Percentiles rank a stretch among this genome's conserved stretches.
Conservation (phyloP, 2,329 filamentous ascomycete species). For the Elsinoe necatrix region DNA sequence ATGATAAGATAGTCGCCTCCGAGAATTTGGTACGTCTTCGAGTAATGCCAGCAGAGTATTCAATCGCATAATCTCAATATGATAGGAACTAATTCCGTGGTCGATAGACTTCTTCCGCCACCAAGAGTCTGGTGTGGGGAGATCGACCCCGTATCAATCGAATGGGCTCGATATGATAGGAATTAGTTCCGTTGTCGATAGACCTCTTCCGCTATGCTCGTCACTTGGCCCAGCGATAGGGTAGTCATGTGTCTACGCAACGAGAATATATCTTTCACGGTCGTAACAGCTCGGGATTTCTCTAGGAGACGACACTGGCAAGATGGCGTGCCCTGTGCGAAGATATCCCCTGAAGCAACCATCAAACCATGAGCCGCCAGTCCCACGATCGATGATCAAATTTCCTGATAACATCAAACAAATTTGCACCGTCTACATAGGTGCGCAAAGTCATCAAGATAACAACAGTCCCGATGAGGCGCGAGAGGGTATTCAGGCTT, state of each 20-base stretch:
- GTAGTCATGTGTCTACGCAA: not conserved
- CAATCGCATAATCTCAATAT: no score
- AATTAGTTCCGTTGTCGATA: not conserved
- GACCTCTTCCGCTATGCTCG: not conserved
- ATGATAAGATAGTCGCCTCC: no score
- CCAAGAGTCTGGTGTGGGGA: not conserved
- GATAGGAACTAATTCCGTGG: not conserved
- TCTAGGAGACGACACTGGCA: not conserved
- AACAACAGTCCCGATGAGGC: constrained; percentile 17
- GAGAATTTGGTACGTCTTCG: no score
- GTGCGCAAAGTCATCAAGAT: constrained; percentile 25
- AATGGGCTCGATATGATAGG: not conserved
- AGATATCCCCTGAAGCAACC: constrained; percentile 29
- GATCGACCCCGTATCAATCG: no score
- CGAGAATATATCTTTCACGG: not conserved
- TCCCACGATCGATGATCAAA: constrained; percentile 28
- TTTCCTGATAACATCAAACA: constrained; percentile 22
- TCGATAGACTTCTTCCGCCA: not conserved
- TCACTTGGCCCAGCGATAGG: not conserved
- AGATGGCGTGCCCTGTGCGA: constrained; percentile 17
- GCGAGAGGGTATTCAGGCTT: constrained; percentile 20
- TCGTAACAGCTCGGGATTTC: no score
- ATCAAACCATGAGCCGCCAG: constrained; percentile 27
- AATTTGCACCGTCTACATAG: constrained; percentile 29
- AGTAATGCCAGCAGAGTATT: no score